Base-by-base conservation (phyloP, 2,329 filamentous ascomycete species). In the Scytalidium sp. region DNA sequence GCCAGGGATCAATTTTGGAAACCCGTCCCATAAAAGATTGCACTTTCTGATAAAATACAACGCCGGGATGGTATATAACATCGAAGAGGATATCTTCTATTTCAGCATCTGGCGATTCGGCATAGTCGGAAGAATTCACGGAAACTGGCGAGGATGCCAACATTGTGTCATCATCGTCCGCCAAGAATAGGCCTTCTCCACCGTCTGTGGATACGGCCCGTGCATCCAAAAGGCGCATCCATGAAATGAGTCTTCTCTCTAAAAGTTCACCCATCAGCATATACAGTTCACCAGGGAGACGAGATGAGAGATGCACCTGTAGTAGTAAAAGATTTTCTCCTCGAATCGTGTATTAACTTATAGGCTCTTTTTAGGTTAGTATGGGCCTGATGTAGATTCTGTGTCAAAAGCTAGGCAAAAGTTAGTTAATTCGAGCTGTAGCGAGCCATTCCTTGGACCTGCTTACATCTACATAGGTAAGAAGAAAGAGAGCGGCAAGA, bases 1-100 rank as follows among this genome's bases (percentile, higher is more conserved):
- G 78, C 75, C 76, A 81, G 1, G 72, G 77, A 49, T 81, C 77
- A 47, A 81, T 80, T 49, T 75, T 72, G 6, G 78, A 76, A 43
- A 81, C 80, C 4, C 76, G 70, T 2, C 78, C 78, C 66, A 80
- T 79, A 58, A 81, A 80, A 27, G 73, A 76, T 58, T 79, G 78
- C 0, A 81, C 75, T 52, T 80, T 78, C 48, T 81, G 78, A 54
- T 78, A 82, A 60, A 83, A 82, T 2, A 76, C 66, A 19, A 80
- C 73, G 0, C 77, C 77, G 0, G 77, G 78, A n/a, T 78, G 74
- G 53, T 79, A 80, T 2, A 81, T 61, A 0, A 77, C 70, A 51
- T 80, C 75, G 51, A 80, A 80, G 0, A 82, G 63, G 1, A 76
- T 71, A 39, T 80, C 75, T 44, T 79, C 74, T 11, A 57, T 46